Evolutionary conservation across 805 yeast species (phyloP).

Genomic region (Zygosaccharomyces siamensis): DNA sequence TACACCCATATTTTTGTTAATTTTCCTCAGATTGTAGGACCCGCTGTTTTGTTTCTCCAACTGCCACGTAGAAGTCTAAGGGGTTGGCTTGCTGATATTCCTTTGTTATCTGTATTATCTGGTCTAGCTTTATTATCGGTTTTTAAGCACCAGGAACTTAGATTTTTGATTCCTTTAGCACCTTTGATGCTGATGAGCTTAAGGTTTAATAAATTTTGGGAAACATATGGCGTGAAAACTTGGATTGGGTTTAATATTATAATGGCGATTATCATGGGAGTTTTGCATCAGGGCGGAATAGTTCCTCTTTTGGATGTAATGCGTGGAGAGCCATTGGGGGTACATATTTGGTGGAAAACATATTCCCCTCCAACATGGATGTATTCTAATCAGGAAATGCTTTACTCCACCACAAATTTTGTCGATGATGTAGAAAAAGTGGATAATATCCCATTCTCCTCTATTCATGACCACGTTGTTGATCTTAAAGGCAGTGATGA

Average conservation of each 20-base stretch:
- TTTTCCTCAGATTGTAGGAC: constrained; percentile 79
- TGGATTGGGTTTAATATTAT: constrained; percentile 65
- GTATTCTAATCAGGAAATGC: constrained; percentile 33
- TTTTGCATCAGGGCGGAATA: constrained; percentile 87
- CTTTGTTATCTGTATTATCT: constrained; percentile 56
- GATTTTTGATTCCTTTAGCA: constrained; percentile 74
- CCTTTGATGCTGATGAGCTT: constrained; percentile 65
- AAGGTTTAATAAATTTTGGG: constrained; percentile 32
- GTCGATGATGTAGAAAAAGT: constrained; percentile 22
- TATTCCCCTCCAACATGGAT: constrained; percentile 93
- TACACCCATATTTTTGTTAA: constrained; percentile 72
- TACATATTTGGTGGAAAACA: constrained; percentile 86
- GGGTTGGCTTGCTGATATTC: constrained; percentile 33
- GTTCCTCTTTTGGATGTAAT: constrained; percentile 44
- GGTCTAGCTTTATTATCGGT: constrained; percentile 60
- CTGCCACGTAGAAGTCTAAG: constrained; percentile 1
- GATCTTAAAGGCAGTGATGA: constrained; percentile 46
- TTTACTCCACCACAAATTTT: constrained; percentile 21
- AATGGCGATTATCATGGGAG: constrained; percentile 66
- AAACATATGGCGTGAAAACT: constrained; percentile 20
- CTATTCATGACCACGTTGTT: constrained; percentile 30
- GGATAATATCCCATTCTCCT: constrained; percentile 16
- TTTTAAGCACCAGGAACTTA: constrained; percentile 89
- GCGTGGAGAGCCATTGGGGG: constrained; percentile 22
- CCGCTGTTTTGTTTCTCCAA: constrained; percentile 50